These are phyloP conservation scores for Funneliformis caledonium DNA, from an alignment of 371 early-diverging fungal species.

Conservation along the genomic window DNA sequence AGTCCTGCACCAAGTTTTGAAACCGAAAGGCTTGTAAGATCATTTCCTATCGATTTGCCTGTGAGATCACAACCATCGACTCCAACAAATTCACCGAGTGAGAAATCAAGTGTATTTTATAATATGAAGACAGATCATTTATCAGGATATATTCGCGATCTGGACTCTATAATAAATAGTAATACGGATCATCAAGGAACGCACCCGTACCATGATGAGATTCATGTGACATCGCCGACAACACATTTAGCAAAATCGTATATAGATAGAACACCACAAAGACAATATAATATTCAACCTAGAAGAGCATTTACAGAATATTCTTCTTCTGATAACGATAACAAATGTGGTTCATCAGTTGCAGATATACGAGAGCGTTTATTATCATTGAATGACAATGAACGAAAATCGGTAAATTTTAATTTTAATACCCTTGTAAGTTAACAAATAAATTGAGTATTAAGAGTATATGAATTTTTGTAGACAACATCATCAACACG, in stretches of 20 bases:
- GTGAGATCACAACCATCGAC: neutral
- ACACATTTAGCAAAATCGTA: neutral
- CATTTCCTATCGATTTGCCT: slow-evolving; percentile 25
- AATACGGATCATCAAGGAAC: neutral
- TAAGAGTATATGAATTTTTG: neutral
- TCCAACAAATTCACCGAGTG: neutral
- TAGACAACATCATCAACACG: neutral
- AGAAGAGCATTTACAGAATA: neutral
- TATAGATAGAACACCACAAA: neutral
- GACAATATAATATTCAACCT: neutral
- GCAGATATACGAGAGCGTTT: slow-evolving; percentile 15
- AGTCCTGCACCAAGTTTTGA: slow-evolving; percentile 15
- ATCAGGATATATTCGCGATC: neutral
- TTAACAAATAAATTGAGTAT: neutral
- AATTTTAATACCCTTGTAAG: neutral
- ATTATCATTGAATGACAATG: neutral
- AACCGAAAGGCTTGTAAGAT: slow-evolving; percentile 1
- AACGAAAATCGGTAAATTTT: neutral
- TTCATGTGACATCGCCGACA: neutral
- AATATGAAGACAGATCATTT: neutral
- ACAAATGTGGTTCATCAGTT: neutral
- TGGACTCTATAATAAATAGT: neutral
- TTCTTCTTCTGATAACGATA: neutral
- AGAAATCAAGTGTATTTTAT: too few relatives aligned
- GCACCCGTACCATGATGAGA: neutral